phyloP scores from a whole-genome alignment of 2,329 filamentous ascomycete species.

The Clarireedia monteithiana region DNA sequence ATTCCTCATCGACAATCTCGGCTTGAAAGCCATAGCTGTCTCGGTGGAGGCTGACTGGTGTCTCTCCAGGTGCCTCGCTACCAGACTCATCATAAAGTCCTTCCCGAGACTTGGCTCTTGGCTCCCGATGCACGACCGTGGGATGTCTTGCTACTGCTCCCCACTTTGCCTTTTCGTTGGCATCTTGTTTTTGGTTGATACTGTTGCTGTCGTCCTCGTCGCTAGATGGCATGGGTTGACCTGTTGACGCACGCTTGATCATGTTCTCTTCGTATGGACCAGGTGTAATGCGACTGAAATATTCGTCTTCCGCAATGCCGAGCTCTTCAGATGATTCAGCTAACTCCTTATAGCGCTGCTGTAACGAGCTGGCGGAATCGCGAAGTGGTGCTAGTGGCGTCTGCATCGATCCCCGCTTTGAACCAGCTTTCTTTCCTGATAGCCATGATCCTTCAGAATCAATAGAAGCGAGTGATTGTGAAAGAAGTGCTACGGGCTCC shows the following conservation, averaged over 20 bases:
- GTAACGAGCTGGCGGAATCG: constrained; percentile 35
- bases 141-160: constrained; percentile 39
- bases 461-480: constrained; percentile 85
- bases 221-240: constrained; percentile 44
- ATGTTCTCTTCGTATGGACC: constrained; percentile 27
- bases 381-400: constrained; percentile 34
- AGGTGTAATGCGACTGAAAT: constrained; percentile 50
- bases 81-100: constrained; percentile 35
- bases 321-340: constrained; percentile 59
- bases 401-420: constrained; percentile 40
- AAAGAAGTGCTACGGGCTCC: constrained; percentile 46
- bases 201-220: constrained; percentile 49
- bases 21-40: constrained; percentile 15
- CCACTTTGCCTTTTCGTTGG: constrained; percentile 26
- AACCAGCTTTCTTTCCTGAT: constrained; percentile 56
- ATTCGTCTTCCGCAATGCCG: constrained; percentile 63
- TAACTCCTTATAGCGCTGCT: constrained; percentile 42
- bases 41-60: constrained; percentile 29
- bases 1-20: constrained; percentile 13
- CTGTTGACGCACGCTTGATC: constrained; percentile 36
- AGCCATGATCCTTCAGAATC: constrained; percentile 97
- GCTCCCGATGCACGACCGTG: constrained; percentile 55
- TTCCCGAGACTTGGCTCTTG: constrained; percentile 51
- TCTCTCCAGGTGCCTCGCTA: constrained; percentile 13
- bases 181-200: constrained; percentile 16